Percentiles rank a stretch among this genome's conserved stretches.
phyloP scores from a whole-genome alignment of 768 basidiomycete species.

The Suillus clintonianus region DNA sequence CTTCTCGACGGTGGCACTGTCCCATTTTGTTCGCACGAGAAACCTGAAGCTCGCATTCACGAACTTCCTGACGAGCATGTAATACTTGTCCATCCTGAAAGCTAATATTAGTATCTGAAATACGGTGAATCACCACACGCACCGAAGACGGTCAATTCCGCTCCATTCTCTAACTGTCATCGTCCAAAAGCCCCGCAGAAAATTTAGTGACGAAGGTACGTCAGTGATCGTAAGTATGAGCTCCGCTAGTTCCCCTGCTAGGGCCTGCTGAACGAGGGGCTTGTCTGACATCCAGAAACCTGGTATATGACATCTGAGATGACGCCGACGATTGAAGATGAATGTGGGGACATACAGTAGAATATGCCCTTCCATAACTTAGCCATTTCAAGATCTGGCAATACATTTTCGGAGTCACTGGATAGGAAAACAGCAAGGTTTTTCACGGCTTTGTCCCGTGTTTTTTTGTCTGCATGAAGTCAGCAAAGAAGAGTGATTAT shows the following conservation, averaged over 20 bases:
- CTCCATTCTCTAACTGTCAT: slow-evolving; percentile 91
- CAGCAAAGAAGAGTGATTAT: not conserved
- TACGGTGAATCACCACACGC: slow-evolving; percentile 20
- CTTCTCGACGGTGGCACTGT: slow-evolving; percentile 47
- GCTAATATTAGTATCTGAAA: slow-evolving; percentile 11
- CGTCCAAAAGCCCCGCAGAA: slow-evolving; percentile 90
- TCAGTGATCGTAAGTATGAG: slow-evolving; percentile 70
- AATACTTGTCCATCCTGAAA: slow-evolving; percentile 92
- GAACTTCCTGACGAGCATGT: slow-evolving; percentile 90
- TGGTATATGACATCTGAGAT: slow-evolving; percentile 30
- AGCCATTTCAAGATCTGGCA: slow-evolving; percentile 77
- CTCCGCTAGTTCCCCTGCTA: slow-evolving; percentile 84
- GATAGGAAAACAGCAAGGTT: slow-evolving; percentile 80
- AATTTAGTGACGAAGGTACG: slow-evolving; percentile 61
- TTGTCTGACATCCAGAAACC: slow-evolving; percentile 99
- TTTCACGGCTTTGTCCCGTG: slow-evolving; percentile 88
- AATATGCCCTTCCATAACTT: slow-evolving; percentile 98
- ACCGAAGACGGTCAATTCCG: slow-evolving; percentile 90
- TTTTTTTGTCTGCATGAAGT: slow-evolving; percentile 74
- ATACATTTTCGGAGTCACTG: slow-evolving; percentile 51
- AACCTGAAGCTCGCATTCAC: slow-evolving; percentile 84
- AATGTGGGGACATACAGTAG: slow-evolving; percentile 65
- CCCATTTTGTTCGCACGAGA: slow-evolving; percentile 73
- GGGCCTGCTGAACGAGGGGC: slow-evolving; percentile 90
- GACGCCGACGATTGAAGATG: not conserved